Evolutionary conservation across 2,329 filamentous ascomycete genomes (phyloP), one percentile per base, ranked within the genome.

Genomic region (Diaporthe citri): DNA sequence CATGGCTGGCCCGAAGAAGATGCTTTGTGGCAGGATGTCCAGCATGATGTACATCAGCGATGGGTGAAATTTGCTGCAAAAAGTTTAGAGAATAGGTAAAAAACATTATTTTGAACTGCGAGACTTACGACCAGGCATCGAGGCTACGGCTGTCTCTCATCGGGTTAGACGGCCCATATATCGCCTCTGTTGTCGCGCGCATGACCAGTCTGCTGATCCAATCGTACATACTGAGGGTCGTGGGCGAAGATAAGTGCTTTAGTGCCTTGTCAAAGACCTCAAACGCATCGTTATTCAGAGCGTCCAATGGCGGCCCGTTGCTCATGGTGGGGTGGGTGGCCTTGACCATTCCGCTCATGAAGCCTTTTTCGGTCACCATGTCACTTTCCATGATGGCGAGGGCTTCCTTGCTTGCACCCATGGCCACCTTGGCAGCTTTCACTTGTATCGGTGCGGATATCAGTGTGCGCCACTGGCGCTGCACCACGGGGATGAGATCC

Each of bases 401-500:
- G 6, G 74, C 66, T 12, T 71, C 51, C 20, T 74, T 71, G 60
- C 77, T 76, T 4, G 69, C 70, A 2, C 73, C 78, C 75, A 79
- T 76, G 13, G 72, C 74, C 8, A 55, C 66, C 12, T 76, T 39
- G 25, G 66, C 66, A 2, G 72, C 72, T 22, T 71, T 64, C 10
- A 71, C 39, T 17, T 52, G 46, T 3, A 71, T 74, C 25, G 66
- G 64, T 3, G 72, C 64, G 10, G 64, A 74, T 1, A 71, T 36
- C 25, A 74, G 12, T 3, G 36, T 71, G 15, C 66, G 56, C 66
- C 66, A 74, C 17, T 74, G 66, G 22, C 72, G 55, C 15, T 74
- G 72, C 9, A 74, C 66, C 17, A 55, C 22, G 94, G 86, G 79
- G 93, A 94, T 78, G 91, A 93, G 0, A 39, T 64, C 17, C 22